Evolutionary conservation across 192 early-diverging fungal species (phyloP).

Genomic region (Entrophospora sp.): DNA sequence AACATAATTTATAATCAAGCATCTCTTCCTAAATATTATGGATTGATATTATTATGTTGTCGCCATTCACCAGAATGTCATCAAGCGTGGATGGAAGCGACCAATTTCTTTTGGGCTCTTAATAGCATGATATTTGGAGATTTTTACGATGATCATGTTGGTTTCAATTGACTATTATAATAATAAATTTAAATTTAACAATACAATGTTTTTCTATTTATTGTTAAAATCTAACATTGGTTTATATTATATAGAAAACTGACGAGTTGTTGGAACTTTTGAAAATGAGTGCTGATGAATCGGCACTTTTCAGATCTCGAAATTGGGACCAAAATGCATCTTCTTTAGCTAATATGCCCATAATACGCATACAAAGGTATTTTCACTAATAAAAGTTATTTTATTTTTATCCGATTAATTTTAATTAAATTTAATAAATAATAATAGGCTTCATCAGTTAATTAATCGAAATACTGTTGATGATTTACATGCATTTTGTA

Average conservation of each 20-base stretch:
- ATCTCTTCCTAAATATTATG: slow-evolving; percentile 22
- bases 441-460: slow-evolving; percentile 2
- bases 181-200: neutral
- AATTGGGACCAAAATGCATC: neutral
- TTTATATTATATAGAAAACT: slow-evolving; percentile 8
- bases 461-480: slow-evolving; percentile 11
- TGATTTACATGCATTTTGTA: slow-evolving; percentile 11
- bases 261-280: slow-evolving; percentile 7
- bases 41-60: slow-evolving; percentile 17
- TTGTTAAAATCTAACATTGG: neutral
- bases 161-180: neutral
- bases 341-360: neutral
- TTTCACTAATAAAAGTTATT: no score
- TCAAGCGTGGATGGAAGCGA: slow-evolving; percentile 18
- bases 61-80: slow-evolving; percentile 17
- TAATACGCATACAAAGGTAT: no score
- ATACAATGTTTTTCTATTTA: no score
- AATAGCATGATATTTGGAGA: slow-evolving; percentile 20
- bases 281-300: slow-evolving; percentile 17
- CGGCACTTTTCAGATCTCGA: neutral
- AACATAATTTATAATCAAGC: slow-evolving; percentile 22
- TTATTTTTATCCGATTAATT: neutral
- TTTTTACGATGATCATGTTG: slow-evolving; percentile 21
- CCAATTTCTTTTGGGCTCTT: slow-evolving; percentile 22
- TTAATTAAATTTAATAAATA: neutral